Evolutionary conservation across 2,329 filamentous ascomycete species (phyloP).

Genomic region (Cordyceps fumosorosea): DNA sequence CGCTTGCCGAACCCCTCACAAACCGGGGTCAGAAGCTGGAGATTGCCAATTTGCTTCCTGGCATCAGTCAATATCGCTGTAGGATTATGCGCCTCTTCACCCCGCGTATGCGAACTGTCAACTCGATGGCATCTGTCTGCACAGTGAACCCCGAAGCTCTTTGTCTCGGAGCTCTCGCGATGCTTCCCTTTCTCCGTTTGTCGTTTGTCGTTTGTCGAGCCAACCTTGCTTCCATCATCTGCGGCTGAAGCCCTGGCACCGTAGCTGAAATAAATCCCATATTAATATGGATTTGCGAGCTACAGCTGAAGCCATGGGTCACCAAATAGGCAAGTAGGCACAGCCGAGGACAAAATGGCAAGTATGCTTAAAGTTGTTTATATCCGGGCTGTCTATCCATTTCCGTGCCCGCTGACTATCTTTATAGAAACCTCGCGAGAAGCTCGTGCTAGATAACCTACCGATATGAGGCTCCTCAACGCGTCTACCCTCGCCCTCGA

Average conservation of each 20-base stretch:
- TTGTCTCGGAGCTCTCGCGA: not conserved
- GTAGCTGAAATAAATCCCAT: not conserved
- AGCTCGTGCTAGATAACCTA: not conserved
- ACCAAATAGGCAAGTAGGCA: not conserved
- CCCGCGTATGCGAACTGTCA: not conserved
- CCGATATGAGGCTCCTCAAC: not conserved
- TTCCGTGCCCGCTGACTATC: not conserved
- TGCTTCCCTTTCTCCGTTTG: not conserved
- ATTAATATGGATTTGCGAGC: not conserved
- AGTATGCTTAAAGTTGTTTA: no score
- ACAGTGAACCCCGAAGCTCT: not conserved
- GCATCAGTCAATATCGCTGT: not conserved
- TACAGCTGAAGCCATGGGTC: constrained; percentile 1
- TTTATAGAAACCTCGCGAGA: not conserved
- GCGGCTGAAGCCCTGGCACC: not conserved
- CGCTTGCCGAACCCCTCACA: not conserved
- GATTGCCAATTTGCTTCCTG: not conserved
- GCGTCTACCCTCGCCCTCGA: not conserved
- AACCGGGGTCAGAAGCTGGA: not conserved
- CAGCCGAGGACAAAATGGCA: not conserved
- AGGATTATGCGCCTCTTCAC: not conserved
- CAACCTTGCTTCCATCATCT: not conserved
- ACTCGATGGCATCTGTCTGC: not conserved
- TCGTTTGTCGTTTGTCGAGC: not conserved
- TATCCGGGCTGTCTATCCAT: not conserved